Percentiles rank a stretch among this genome's conserved stretches.
Conservation (phyloP, 805 yeast genomes). For the Debaryomyces tyrocola region DNA sequence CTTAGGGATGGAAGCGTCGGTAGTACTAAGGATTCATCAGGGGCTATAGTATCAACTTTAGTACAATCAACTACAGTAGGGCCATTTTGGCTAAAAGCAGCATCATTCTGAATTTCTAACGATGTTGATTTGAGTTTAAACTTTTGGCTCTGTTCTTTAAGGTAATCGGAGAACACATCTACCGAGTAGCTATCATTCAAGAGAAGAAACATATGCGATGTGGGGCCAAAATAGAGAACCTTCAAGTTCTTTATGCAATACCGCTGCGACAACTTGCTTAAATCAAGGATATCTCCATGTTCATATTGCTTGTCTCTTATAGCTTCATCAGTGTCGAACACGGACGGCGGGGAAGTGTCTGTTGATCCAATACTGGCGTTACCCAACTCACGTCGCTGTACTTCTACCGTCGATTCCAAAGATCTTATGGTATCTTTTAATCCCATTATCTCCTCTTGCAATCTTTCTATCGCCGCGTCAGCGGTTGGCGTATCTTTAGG, state of each 20-base stretch:
- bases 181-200: constrained; percentile 3
- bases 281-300: background rate
- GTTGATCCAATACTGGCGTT: background rate
- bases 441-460: background rate
- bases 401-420: background rate
- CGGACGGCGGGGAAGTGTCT: background rate
- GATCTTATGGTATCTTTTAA: constrained; percentile 2
- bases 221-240: constrained; percentile 9
- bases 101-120: background rate
- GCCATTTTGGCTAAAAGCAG: too few relatives aligned
- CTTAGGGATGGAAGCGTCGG: constrained; percentile 19
- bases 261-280: constrained; percentile 3
- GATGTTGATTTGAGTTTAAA: background rate
- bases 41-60: background rate
- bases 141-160: background rate
- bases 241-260: constrained; percentile 7
- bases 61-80: background rate
- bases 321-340: background rate
- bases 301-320: background rate
- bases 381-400: background rate
- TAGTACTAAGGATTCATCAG: constrained; percentile 25
- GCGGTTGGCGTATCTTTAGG: constrained; percentile 1
- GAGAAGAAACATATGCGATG: constrained; percentile 8
- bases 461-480: background rate
- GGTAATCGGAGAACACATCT: constrained; percentile 2